Base-by-base conservation (phyloP, 164 flowering plant genomes). In the Platanus orientalis region DNA sequence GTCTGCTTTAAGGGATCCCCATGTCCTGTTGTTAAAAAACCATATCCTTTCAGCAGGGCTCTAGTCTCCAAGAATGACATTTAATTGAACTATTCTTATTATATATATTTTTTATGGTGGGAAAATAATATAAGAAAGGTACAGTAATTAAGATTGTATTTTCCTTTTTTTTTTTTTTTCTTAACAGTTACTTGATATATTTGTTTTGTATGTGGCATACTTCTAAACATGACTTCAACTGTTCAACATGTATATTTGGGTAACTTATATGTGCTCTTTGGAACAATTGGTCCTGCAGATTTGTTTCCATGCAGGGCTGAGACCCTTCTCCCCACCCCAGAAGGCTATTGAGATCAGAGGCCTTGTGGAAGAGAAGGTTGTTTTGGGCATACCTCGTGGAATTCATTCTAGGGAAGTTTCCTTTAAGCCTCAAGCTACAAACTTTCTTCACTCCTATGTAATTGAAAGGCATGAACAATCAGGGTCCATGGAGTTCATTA, bases 281-380 rank as follows among this genome's bases (percentile, higher is more conserved):
- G 59, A 49, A 59, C 32, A 54, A 30, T n/a, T 67, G 67, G 23
- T 34, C 54, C 34, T 75, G 79, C 87, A 91, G 96, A 61, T 80
- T 53, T 63, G 76, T 32, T 47, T 75, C 11, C 64, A 68, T 64
- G 79, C 75, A 53, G 83, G 82, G 23, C 48, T 64, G 58, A 80
- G 62, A 54, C 39, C 76, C 32, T 54, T 68, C 51, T 55, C 63
- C 23, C 62, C 75, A 47, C 63, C 65, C n/a, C 62, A 60, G 69
- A 85, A 78, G 68, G 61, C 67, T 57, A 39, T 71, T 49, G 73
- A 73, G 55, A 32, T 60, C 48, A 79, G 75, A 62, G 73, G 71
- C 62, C 34, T 58, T 45, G 21, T 58, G 10, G 76, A 71, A 56
- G 84, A 76, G 44, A 77, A 63, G 55, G 58, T 57, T 17, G 32